Evolutionary conservation across 139 green algal species (phyloP), one percentile per base, ranked within the genome.

Genomic region (Haematococcus sp.): DNA sequence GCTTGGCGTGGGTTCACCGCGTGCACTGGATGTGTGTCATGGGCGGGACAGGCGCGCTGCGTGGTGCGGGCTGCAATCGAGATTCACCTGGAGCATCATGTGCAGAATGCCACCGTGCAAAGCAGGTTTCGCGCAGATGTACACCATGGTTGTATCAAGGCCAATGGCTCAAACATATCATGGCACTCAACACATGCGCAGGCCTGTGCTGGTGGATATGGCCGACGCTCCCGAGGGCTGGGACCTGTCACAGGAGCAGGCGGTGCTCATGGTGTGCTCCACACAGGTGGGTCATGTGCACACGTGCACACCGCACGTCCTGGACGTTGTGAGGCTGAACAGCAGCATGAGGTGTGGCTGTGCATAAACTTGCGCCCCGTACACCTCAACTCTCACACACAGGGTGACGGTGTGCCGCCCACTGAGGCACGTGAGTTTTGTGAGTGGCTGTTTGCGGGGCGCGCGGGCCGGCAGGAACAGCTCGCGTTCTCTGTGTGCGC

Each of bases 381-480:
- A n/a, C n/a, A n/a, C n/a, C n/a, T n/a, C n/a, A n/a, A n/a, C n/a
- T n/a, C n/a, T n/a, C n/a, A n/a, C n/a, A 7, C 40, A 40, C 77
- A 93, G 89, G 93, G 93, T 52, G 93, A 97, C 58, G 93, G 93
- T 16, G 91, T 97, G 67, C 85, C 93, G 0, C 93, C 93, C 3
- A 88, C 82, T 1, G 93, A 97, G 75, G 89, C 93, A 0, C 81
- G 93, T 0, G 82, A 87, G 0, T 97, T 97, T 56, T 95, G 90
- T 67, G 90, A 93, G 17, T 96, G 93, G 93, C 84, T 97, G 15
- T 76, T 77, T 34, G 76, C 73, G 20, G 74, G 54, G 30, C 77
- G 73, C 13, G 83, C 84, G 2, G 83, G 87, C 23, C 28, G 44
- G 23, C 70, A 95, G 28, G 28, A 20, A 0, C 55, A 63, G 52